A percentile compares a stretch with the other conserved stretches of the same genome.
Conservation (phyloP, 2,329 filamentous ascomycete genomes). For the Ophiosphaerella korrae region DNA sequence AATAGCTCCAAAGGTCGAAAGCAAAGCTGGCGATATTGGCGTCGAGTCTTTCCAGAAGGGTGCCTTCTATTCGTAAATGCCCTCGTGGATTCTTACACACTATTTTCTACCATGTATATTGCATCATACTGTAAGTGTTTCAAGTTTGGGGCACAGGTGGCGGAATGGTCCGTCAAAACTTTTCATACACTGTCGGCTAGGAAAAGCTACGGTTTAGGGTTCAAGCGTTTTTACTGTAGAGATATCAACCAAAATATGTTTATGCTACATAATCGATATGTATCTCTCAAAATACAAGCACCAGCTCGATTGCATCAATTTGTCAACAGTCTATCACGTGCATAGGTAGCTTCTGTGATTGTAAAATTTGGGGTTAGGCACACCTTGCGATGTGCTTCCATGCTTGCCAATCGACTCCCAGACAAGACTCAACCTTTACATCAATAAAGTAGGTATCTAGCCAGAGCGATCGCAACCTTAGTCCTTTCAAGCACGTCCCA, state of each 20-base stretch:
- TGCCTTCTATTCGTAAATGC: conserved; percentile 65
- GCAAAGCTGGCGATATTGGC: conserved; percentile 67
- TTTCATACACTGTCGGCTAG: conserved; percentile 22
- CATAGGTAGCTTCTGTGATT: too few species aligned
- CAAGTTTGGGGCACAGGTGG: background rate
- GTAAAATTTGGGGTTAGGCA: background rate
- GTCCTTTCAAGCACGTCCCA: too few species aligned
- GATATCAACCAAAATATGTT: background rate
- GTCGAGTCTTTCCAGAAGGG: conserved; percentile 75
- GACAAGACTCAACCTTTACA: background rate
- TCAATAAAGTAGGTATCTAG: too few species aligned
- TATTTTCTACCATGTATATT: conserved; percentile 18
- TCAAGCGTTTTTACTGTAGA: conserved; percentile 4
- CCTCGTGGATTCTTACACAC: background rate
- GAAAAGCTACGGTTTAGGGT: conserved; percentile 28
- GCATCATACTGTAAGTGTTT: conserved; percentile 3
- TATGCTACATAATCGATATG: background rate
- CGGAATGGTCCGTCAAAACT: background rate
- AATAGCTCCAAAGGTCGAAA: conserved; percentile 56
- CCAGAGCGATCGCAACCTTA: too few species aligned
- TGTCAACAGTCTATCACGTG: too few species aligned
- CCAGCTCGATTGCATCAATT: too few species aligned
- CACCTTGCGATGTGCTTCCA: background rate
- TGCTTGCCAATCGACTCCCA: conserved; percentile 2
- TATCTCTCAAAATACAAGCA: background rate